These are phyloP conservation scores for Fusarium sp. DNA, from an alignment of 2,329 filamentous ascomycete genomes.

Conservation along the genomic window DNA sequence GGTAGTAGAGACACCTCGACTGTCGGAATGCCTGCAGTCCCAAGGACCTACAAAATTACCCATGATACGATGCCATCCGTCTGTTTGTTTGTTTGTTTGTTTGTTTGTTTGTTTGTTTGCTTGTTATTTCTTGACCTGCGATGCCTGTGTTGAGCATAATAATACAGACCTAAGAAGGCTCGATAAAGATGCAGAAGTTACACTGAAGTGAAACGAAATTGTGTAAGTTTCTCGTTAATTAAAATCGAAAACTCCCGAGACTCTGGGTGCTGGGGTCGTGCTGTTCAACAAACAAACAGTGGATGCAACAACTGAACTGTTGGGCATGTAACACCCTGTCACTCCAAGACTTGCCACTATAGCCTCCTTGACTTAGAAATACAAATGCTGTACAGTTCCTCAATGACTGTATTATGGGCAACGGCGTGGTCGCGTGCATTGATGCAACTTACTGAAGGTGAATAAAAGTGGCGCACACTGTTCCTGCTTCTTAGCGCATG, in stretches of 20 bases:
- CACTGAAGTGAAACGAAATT: neutral
- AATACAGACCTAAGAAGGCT: no score
- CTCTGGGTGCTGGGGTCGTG: neutral
- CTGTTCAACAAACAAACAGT: neutral
- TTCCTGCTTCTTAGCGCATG: slow-evolving; percentile 32
- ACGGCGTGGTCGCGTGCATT: neutral
- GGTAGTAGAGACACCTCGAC: neutral
- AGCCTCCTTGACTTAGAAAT: no score
- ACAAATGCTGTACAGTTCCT: no score
- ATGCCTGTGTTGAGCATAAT: neutral
- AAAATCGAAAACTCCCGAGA: neutral
- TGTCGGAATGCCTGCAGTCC: neutral
- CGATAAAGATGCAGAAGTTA: neutral
- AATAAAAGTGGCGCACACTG: slow-evolving; percentile 5
- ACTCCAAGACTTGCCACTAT: neutral
- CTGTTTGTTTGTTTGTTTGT: no score
- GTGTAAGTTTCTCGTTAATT: neutral
- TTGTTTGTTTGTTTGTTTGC: no score
- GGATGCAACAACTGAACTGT: neutral
- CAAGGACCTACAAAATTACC: neutral
- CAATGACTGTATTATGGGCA: no score
- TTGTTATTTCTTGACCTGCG: neutral
- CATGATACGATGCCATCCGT: neutral
- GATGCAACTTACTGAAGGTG: neutral
- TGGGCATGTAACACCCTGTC: neutral